These are phyloP conservation scores for Brassica carinata DNA, from an alignment of 345 rosid species.

Conservation along the genomic window DNA sequence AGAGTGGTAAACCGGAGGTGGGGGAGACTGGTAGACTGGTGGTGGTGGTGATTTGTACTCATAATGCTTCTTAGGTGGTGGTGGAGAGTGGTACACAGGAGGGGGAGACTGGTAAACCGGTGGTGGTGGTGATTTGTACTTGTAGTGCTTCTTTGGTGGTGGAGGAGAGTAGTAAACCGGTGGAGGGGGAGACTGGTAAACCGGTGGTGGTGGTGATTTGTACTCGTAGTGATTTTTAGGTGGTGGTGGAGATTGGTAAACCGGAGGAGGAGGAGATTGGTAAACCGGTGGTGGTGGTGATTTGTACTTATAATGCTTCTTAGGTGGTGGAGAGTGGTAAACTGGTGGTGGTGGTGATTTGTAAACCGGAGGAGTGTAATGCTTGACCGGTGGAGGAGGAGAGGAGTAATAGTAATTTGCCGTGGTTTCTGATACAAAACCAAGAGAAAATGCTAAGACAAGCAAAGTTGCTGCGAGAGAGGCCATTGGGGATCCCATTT, in stretches of 20 bases:
- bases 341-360: constrained; percentile 20
- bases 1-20: constrained; percentile 27
- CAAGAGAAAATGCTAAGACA: constrained; percentile 48
- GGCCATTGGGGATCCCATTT: constrained; percentile 59
- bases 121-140: constrained; percentile 30
- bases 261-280: constrained; percentile 22
- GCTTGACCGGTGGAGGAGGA: constrained; percentile 45
- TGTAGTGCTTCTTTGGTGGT: background rate
- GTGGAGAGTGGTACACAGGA: constrained; percentile 31
- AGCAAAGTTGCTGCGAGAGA: constrained; percentile 52
- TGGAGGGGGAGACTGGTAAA: constrained; percentile 24
- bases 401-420: constrained; percentile 52
- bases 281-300: constrained; percentile 31
- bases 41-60: constrained; percentile 36
- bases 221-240: background rate
- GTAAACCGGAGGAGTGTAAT: constrained; percentile 38
- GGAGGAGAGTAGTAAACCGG: constrained; percentile 28
- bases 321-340: constrained; percentile 11
- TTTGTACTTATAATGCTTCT: background rate
- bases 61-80: constrained; percentile 20
- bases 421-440: constrained; percentile 45
- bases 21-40: constrained; percentile 22
- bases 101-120: constrained; percentile 30
- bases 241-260: constrained; percentile 9
- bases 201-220: constrained; percentile 31